Evolutionary conservation across 768 basidiomycete species (phyloP).

Genomic region (Pulveroboletus sp.): DNA sequence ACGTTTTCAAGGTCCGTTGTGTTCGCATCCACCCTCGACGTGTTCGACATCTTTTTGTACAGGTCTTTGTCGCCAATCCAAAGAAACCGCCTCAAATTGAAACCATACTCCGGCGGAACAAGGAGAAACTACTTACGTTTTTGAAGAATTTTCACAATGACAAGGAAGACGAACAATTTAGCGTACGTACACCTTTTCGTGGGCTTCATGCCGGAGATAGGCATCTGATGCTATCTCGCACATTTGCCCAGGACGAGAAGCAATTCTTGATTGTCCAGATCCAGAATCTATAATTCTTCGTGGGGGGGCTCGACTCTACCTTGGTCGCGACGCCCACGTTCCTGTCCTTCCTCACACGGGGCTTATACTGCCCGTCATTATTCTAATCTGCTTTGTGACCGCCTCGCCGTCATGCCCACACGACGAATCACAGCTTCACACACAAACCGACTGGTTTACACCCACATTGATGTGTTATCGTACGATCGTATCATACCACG

Average conservation of each 20-base stretch:
- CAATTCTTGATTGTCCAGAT: conserved; percentile 94
- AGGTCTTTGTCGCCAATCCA: conserved; percentile 99
- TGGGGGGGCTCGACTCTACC: background rate
- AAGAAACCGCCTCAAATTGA: conserved; percentile 98
- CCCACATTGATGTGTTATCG: conserved; percentile 1
- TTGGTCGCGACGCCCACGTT: background rate
- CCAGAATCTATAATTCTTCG: conserved; percentile 55
- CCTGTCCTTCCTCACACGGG: background rate
- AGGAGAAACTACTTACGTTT: conserved; percentile 88
- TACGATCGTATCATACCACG: conserved; percentile 1
- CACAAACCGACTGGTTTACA: background rate
- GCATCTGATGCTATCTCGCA: background rate
- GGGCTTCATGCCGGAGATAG: background rate
- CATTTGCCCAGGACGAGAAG: conserved; percentile 76
- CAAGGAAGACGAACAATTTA: conserved; percentile 98
- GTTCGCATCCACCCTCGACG: background rate
- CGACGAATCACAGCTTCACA: conserved; percentile 1
- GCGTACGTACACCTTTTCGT: conserved; percentile 42
- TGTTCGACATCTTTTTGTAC: background rate
- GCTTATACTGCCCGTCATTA: background rate
- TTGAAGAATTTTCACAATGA: conserved; percentile 96
- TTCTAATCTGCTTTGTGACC: conserved; percentile 9
- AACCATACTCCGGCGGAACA: conserved; percentile 85
- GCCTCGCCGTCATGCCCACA: background rate
- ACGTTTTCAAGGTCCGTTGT: conserved; percentile 92